Percentiles rank a stretch among this genome's conserved stretches.
These are phyloP conservation scores for Corchorus olitorius DNA, from an alignment of 345 rosid species.

Conservation along the genomic window DNA sequence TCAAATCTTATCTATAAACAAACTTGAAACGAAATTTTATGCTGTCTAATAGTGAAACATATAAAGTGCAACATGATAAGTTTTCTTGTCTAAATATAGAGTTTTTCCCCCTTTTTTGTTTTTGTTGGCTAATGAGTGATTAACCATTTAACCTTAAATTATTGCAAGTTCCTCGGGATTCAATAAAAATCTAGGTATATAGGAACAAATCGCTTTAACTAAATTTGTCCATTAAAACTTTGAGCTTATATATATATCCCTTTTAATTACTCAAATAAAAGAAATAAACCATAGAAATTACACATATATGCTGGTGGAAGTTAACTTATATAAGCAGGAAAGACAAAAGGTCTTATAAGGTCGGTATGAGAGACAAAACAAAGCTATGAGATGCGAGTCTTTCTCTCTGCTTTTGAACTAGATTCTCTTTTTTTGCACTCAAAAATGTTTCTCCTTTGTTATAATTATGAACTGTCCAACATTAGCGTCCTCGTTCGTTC, in stretches of 20 bases:
- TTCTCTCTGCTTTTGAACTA: not conserved
- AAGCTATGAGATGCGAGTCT: not conserved
- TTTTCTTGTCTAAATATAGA: not conserved
- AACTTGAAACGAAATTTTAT: not conserved
- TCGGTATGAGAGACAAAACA: conserved; percentile 13
- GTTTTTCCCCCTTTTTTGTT: not conserved
- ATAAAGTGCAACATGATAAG: not conserved
- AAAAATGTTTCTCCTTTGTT: too few relatives aligned
- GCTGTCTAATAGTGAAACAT: not conserved
- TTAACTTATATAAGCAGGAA: not conserved
- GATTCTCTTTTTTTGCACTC: not conserved
- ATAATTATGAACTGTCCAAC: conserved; percentile 14
- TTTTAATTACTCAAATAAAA: too few relatives aligned
- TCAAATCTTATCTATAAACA: not conserved
- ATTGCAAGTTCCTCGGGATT: conserved; percentile 1
- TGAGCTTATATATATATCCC: too few relatives aligned
- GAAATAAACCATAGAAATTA: not conserved
- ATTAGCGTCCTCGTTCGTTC: not conserved
- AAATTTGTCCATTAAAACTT: too few relatives aligned
- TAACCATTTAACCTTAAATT: not conserved
- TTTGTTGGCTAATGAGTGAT: conserved; percentile 3
- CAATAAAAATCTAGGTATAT: not conserved
- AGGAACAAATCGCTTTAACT: too few relatives aligned
- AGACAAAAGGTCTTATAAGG: not conserved
- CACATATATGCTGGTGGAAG: not conserved